These are phyloP conservation scores for Epichloe baconii DNA, from an alignment of 2,329 filamentous ascomycete genomes.

Conservation along the genomic window DNA sequence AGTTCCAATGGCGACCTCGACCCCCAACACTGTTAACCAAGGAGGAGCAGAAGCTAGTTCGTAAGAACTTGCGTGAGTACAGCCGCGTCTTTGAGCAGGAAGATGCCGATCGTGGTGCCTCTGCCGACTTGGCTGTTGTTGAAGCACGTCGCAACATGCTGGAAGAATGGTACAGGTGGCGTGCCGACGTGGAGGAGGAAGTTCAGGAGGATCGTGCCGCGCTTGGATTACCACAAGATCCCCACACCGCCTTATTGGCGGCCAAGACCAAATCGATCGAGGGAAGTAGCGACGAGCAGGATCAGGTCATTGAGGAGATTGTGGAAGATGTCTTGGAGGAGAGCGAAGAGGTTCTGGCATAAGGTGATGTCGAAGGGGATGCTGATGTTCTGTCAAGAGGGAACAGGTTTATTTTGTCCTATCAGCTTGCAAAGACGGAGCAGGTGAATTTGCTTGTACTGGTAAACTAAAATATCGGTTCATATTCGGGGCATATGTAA, in stretches of 20 bases:
- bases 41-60: conserved; percentile 94
- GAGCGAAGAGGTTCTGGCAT: conserved; percentile 59
- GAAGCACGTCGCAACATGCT: conserved; percentile 73
- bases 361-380: conserved; percentile 8
- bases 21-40: conserved; percentile 84
- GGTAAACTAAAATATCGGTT: conserved; percentile 13
- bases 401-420: conserved; percentile 7
- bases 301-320: conserved; percentile 76
- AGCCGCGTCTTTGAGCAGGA: conserved; percentile 89
- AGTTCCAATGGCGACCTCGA: conserved; percentile 87
- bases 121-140: conserved; percentile 86
- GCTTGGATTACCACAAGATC: conserved; percentile 52
- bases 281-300: conserved; percentile 48
- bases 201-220: conserved; percentile 57
- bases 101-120: conserved; percentile 84
- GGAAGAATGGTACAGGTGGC: conserved; percentile 82
- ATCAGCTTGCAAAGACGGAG: conserved; percentile 16
- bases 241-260: conserved; percentile 47
- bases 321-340: conserved; percentile 75
- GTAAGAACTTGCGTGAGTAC: conserved; percentile 98
- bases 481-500: conserved; percentile 3
- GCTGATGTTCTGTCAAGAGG: neutral
- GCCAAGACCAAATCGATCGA: conserved; percentile 39
- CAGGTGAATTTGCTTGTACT: conserved; percentile 20
- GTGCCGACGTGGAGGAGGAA: conserved; percentile 59